Evolutionary conservation across 139 green algal species (phyloP).

Genomic region (Auxenochlorella pyrenoidosa): DNA sequence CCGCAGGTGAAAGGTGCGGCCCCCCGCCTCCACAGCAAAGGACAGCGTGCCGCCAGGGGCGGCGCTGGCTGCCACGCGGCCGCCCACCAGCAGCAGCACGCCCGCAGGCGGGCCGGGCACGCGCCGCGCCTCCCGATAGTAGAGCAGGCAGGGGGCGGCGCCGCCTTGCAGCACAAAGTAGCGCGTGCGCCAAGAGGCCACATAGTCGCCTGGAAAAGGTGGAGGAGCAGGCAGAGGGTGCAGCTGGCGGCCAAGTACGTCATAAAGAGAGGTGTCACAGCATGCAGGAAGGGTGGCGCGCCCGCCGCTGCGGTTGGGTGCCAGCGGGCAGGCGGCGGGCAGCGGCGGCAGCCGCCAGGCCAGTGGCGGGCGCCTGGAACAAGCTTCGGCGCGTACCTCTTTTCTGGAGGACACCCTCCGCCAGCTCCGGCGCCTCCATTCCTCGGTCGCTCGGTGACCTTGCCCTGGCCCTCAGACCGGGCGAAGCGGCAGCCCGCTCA

Average conservation of each 20-base stretch:
- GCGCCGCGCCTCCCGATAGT: neutral
- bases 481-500: no score
- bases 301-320: neutral
- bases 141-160: neutral
- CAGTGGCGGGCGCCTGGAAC: neutral
- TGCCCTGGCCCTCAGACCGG: no score
- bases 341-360: neutral
- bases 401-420: neutral
- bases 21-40: neutral
- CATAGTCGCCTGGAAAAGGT: slow-evolving; percentile 10
- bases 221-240: neutral
- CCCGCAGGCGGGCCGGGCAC: slow-evolving; percentile 6
- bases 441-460: no score
- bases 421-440: neutral
- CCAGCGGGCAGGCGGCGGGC: neutral
- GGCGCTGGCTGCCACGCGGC: neutral
- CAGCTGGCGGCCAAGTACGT: neutral
- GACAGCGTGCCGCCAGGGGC: neutral
- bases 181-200: slow-evolving; percentile 6
- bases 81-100: neutral
- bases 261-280: no score
- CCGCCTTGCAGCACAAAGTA: slow-evolving; percentile 20
- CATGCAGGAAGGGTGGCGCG: no score
- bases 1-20: neutral
- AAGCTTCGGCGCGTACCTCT: neutral